A percentile compares a stretch with the other conserved stretches of the same genome.
Conservation (phyloP, 495 filamentous ascomycete genomes). For the Penicillium coprophilum region DNA sequence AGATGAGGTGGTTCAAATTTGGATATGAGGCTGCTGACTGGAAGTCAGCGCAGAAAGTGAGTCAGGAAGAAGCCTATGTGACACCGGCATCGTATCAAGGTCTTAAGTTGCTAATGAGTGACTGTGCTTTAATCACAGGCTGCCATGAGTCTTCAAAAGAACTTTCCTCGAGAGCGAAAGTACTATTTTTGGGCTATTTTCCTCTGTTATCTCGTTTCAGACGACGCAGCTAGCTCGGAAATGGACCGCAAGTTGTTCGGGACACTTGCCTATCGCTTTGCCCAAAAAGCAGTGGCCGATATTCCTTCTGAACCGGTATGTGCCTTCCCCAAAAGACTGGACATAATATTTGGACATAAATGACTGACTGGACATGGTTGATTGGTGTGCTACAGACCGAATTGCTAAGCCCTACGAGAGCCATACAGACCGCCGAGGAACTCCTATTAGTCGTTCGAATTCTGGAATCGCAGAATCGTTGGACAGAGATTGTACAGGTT, state of each 20-base stretch:
- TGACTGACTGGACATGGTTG: constrained; percentile 4
- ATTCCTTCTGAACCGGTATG: constrained; percentile 49
- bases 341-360: not conserved
- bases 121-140: constrained; percentile 36
- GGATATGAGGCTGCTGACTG: constrained; percentile 51
- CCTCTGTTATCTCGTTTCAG: constrained; percentile 44
- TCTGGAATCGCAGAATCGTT: constrained; percentile 45
- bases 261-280: constrained; percentile 58
- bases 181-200: constrained; percentile 62
- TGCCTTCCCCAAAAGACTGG: not conserved
- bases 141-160: constrained; percentile 59
- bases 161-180: constrained; percentile 54
- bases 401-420: constrained; percentile 46
- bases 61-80: constrained; percentile 5
- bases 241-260: constrained; percentile 56
- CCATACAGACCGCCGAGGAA: constrained; percentile 56
- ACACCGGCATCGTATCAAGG: not conserved
- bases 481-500: constrained; percentile 49
- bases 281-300: constrained; percentile 55
- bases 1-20: constrained; percentile 53
- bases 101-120: constrained; percentile 4
- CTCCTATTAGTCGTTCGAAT: constrained; percentile 55
- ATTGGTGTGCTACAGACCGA: constrained; percentile 34
- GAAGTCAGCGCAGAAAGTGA: constrained; percentile 59
- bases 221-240: constrained; percentile 39